Evolutionary conservation across 345 rosid genomes (phyloP).

Genomic region (Aegle marmelos): DNA sequence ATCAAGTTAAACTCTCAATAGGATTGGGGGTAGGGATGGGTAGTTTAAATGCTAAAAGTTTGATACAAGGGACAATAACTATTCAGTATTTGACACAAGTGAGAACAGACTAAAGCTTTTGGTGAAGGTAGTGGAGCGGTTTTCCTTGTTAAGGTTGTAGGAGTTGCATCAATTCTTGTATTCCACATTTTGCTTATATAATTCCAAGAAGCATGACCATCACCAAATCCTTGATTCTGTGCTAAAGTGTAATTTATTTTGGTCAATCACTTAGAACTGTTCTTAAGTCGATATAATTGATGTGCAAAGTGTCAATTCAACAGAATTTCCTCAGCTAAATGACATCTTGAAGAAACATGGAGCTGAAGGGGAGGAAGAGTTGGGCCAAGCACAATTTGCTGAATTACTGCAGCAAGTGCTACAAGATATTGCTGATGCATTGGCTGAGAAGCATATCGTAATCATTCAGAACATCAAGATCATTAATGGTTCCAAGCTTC

Average conservation of each 20-base stretch:
- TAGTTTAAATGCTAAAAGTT: background rate
- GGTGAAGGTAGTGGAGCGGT: background rate
- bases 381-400: conserved; percentile 93
- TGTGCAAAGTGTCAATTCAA: conserved; percentile 14
- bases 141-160: background rate
- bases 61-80: background rate
- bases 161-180: background rate
- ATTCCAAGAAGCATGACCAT: background rate
- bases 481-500: conserved; percentile 58
- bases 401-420: conserved; percentile 67
- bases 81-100: background rate
- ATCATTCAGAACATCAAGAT: conserved; percentile 52
- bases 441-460: conserved; percentile 46
- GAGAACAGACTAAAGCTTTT: background rate
- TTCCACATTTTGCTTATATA: background rate
- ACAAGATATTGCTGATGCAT: conserved; percentile 67
- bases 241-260: conserved; percentile 36
- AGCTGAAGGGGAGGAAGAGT: conserved; percentile 65
- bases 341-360: conserved; percentile 72
- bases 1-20: background rate
- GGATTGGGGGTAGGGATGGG: background rate
- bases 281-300: background rate
- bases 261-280: background rate
- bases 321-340: conserved; percentile 65
- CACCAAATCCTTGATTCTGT: background rate